Evolutionary conservation across 2,329 filamentous ascomycete genomes (phyloP), one percentile per base, ranked within the genome.

Genomic region (Botrytis byssoidea): DNA sequence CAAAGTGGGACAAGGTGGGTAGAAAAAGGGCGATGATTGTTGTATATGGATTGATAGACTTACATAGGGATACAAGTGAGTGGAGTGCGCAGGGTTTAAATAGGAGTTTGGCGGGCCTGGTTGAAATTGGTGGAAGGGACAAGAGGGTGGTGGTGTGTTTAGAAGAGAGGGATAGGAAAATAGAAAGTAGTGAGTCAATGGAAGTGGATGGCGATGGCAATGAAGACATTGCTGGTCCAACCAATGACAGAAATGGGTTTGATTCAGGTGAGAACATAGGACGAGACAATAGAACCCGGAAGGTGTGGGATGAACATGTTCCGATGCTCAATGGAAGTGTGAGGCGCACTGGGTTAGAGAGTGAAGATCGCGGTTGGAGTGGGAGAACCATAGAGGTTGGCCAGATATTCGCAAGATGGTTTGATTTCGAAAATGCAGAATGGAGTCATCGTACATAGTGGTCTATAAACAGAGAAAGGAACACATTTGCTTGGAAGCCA

Each of bases 61-160:
- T 92, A 60, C 93, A 95, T 80, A 86, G 88, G 37, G 86, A 88
- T 71, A 92, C 91, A 0, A 89, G 89, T 75, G 91, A 93, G 74
- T 94, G 92, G 88, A 94, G 91, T 69, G 91, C 90, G 0, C 92
- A 94, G 81, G 93, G 92, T 0, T 81, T 95, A 20, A 86, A 88
- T 32, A 86, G 86, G 73, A 90, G 90, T 1, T 85, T 89, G n/a
- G 86, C 92, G 2, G 83, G 85, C 0, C 82, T 92, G 2, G 86
- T 93, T 14, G 91, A 93, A 74, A 85, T 88, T 3, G 90, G 90
- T 0, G 78, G 79, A 51, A 83, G 85, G 29, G 81, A 82, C 10
- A 81, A 80, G 0, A 85, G 88, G 75, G 81, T 79, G 32, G 82
- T 86, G 7, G 81, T 86, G 4, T 74, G 89, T 12, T 77, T 87